These are phyloP conservation scores for Blastobotrys peoriensis DNA, from an alignment of 805 yeast species.

Conservation along the genomic window DNA sequence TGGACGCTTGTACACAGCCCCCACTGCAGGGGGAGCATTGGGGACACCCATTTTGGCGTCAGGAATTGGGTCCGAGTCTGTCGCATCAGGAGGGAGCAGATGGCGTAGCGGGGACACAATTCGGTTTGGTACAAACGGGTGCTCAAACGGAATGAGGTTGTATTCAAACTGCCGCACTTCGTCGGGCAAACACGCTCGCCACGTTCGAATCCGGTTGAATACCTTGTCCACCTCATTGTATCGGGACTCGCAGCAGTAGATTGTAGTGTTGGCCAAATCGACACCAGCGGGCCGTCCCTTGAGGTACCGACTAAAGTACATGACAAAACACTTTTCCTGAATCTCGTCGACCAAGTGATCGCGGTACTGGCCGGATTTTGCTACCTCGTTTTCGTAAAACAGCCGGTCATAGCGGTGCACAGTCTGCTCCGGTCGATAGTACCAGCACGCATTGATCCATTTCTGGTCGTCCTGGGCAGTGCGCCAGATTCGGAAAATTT, in stretches of 20 bases:
- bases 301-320: conserved; percentile 88
- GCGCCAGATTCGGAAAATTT: conserved; percentile 88
- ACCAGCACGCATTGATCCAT: conserved; percentile 96
- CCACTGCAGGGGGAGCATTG: conserved; percentile 91
- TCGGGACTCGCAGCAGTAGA: conserved; percentile 91
- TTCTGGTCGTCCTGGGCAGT: conserved; percentile 61
- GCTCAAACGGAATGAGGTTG: conserved; percentile 56
- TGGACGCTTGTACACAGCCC: conserved; percentile 79
- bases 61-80: conserved; percentile 68
- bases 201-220: conserved; percentile 91
- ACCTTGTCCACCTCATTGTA: conserved; percentile 86
- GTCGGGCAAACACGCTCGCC: conserved; percentile 98
- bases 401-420: conserved; percentile 87
- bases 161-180: conserved; percentile 69
- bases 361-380: conserved; percentile 93
- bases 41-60: conserved; percentile 75
- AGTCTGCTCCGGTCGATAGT: conserved; percentile 95
- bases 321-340: conserved; percentile 89
- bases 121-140: conserved; percentile 64
- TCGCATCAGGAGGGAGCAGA: conserved; percentile 68
- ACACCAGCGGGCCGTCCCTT: conserved; percentile 85
- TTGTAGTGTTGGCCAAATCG: conserved; percentile 46
- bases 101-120: conserved; percentile 81
- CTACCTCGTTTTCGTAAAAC: conserved; percentile 90
- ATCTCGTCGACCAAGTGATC: conserved; percentile 88